Base-by-base conservation (phyloP, 306 rosid species). In the Nissolia schottii region DNA sequence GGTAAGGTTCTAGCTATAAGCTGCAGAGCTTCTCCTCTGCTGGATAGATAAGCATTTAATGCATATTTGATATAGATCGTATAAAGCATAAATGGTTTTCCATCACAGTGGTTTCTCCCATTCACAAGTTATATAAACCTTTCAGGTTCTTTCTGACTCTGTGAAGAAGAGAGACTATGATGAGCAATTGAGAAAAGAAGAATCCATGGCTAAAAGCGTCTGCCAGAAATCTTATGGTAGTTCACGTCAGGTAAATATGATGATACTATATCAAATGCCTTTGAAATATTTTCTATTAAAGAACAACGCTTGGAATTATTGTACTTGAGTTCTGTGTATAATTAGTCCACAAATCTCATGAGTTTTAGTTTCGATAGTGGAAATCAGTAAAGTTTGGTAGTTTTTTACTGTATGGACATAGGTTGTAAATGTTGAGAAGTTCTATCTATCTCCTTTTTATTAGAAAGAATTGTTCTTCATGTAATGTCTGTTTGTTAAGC, bases 161-260 rank as follows among this genome's bases (percentile, higher is more conserved):
- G 69, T 76, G 54, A 95, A 89, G 87, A 95, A 86, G 80, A 82
- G 83, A 81, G 97, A 95, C 74, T 95, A 95, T 83, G 99, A 95
- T 70, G 97, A 92, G 83, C 93, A 89, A 75, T 80, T 95, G 80
- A 86, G 90, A 74, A 95, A 88, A 90, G 90, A 95, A 86, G 99
- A 95, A 77, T 86, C 80, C 46, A 86, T 77, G 93, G 88, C 93
- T 41, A 88, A 66, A 75, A 92, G 89, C 84, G 99, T 95, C 70
- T 95, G 97, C 84, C 96, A 89, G 81, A 87, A 76, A 80, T 86
- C 95, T 62, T 75, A 86, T 82, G 77, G 91, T 34, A 41, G 90
- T 74, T 86, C 99, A 57, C 71, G 70, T 59, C 88, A 84, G 97
- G 97, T 92, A 77, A 50, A 75, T 77, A 27, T 28, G 67, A 67